Conservation (phyloP, 2,329 filamentous ascomycete genomes). For the Penicillium sp. region DNA sequence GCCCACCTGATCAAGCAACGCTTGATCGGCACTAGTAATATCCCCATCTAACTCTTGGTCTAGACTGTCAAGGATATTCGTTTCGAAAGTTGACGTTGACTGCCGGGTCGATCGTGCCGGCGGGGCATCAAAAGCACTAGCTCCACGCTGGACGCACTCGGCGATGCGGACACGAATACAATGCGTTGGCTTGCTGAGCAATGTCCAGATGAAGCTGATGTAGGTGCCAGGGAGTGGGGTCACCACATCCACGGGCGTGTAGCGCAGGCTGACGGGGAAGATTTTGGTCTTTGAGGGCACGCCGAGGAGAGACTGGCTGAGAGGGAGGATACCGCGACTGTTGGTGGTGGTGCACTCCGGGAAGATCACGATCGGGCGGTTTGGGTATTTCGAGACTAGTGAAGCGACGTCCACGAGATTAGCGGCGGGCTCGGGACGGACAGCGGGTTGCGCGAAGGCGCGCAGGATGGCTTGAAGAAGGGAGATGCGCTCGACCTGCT, state of each 20-base stretch:
- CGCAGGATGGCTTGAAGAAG: constrained; percentile 75
- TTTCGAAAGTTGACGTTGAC: constrained; percentile 45
- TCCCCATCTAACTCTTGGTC: constrained; percentile 41
- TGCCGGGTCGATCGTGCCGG: constrained; percentile 27
- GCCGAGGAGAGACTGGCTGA: constrained; percentile 76
- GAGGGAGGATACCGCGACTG: constrained; percentile 82
- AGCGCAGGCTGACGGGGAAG: constrained; percentile 88
- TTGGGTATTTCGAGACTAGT: constrained; percentile 70
- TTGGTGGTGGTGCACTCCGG: constrained; percentile 96
- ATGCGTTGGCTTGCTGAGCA: constrained; percentile 83
- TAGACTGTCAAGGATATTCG: constrained; percentile 53
- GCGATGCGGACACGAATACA: constrained; percentile 91
- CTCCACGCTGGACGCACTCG: constrained; percentile 60
- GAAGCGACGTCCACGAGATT: constrained; percentile 65
- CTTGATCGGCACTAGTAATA: constrained; percentile 63
- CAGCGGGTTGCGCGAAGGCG: constrained; percentile 67
- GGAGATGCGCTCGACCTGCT: constrained; percentile 75
- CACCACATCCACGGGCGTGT: constrained; percentile 85
- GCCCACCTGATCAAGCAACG: constrained; percentile 75
- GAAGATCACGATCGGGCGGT: constrained; percentile 81
- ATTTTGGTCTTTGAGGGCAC: constrained; percentile 72
- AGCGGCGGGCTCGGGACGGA: constrained; percentile 50
- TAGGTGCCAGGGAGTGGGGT: constrained; percentile 82
- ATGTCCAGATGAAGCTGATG: constrained; percentile 77
- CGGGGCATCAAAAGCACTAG: constrained; percentile 26